A percentile compares a stretch with the other conserved stretches of the same genome.
phyloP scores from a whole-genome alignment of 306 rosid genomes.

The Dicorynia guianensis region DNA sequence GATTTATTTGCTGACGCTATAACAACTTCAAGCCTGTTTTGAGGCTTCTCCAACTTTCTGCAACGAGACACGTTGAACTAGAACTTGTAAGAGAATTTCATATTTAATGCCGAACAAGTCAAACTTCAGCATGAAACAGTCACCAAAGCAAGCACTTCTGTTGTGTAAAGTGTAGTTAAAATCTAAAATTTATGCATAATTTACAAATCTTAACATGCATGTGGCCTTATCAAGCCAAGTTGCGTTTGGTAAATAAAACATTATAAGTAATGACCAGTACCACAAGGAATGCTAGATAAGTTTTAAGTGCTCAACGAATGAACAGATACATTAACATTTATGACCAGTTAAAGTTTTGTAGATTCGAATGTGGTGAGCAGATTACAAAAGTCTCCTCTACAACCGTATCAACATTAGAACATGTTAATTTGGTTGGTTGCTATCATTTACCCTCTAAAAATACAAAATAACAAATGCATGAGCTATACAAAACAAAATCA shows the following conservation, averaged over 20 bases:
- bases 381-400: neutral
- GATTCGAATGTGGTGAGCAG: neutral
- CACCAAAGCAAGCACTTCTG: neutral
- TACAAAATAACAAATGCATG: slow-evolving; percentile 3
- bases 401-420: neutral
- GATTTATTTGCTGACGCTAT: slow-evolving; percentile 23
- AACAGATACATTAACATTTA: neutral
- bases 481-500: slow-evolving; percentile 13
- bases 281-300: slow-evolving; percentile 11
- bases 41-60: slow-evolving; percentile 61
- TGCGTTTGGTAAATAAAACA: neutral
- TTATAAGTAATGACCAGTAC: neutral
- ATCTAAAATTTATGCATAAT: slow-evolving; percentile 5
- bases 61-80: slow-evolving; percentile 38
- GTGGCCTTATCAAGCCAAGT: neutral
- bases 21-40: slow-evolving; percentile 36
- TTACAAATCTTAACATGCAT: slow-evolving; percentile 1
- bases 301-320: neutral
- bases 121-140: neutral
- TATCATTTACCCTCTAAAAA: slow-evolving; percentile 1
- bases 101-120: neutral
- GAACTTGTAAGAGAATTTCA: neutral
- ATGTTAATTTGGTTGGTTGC: slow-evolving; percentile 6
- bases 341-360: neutral
- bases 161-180: slow-evolving; percentile 13